phyloP scores from a whole-genome alignment of 176 grass and related monocot species.

The Zoysia japonica region DNA sequence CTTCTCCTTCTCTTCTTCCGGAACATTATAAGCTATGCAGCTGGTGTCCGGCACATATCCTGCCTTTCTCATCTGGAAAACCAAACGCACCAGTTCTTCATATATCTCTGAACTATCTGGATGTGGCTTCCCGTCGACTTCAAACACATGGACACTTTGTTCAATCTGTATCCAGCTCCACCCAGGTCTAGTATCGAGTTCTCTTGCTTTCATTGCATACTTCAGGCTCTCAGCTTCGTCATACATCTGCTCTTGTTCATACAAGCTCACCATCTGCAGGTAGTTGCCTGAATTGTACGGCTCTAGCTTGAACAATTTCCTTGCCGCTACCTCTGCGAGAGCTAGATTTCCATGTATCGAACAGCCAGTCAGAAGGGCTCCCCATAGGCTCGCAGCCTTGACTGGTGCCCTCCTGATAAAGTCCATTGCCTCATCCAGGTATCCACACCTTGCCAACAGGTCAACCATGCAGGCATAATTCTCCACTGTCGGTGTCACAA shows the following conservation, averaged over 20 bases:
- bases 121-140: constrained; percentile 60
- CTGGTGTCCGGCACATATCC: constrained; percentile 73
- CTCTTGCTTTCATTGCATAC: constrained; percentile 66
- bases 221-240: constrained; percentile 83
- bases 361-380: constrained; percentile 68
- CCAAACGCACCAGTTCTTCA: constrained; percentile 41
- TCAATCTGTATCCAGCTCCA: constrained; percentile 82
- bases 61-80: constrained; percentile 50
- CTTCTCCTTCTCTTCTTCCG: constrained; percentile 65
- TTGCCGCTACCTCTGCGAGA: constrained; percentile 61
- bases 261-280: constrained; percentile 77
- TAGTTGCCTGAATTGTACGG: constrained; percentile 83
- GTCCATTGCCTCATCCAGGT: constrained; percentile 82
- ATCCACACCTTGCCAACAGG: constrained; percentile 70
- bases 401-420: constrained; percentile 57
- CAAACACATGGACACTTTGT: constrained; percentile 63
- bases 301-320: constrained; percentile 69
- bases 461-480: constrained; percentile 92
- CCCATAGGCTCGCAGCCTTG: constrained; percentile 65
- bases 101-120: constrained; percentile 69
- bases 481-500: constrained; percentile 57
- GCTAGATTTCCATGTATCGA: constrained; percentile 61
- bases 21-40: constrained; percentile 64
- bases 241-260: constrained; percentile 58
- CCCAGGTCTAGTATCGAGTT: constrained; percentile 48